Conservation (phyloP, 352 stramenopile species). For the Phytopythium oedochilum region DNA sequence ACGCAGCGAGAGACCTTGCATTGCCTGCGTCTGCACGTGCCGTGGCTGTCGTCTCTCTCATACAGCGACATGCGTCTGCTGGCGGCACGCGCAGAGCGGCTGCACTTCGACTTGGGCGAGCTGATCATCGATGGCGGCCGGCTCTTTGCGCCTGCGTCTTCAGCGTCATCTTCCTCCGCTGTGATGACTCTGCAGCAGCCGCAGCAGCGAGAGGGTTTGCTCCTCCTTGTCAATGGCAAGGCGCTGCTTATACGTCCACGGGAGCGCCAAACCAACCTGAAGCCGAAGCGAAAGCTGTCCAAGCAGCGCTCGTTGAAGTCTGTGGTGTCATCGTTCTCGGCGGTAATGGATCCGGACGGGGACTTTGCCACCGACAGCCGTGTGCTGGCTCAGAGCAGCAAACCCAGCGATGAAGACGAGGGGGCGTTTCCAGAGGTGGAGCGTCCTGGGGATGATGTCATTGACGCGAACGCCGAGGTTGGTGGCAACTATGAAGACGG, state of each 20-base stretch:
- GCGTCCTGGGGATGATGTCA: conserved; percentile 2
- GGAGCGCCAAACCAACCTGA: conserved; percentile 2
- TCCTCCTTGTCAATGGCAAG: conserved; percentile 25
- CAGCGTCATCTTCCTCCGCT: not conserved
- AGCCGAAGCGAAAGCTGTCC: not conserved
- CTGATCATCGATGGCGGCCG: conserved; percentile 39
- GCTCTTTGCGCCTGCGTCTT: conserved; percentile 10
- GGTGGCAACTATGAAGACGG: not conserved
- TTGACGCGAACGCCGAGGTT: conserved; percentile 8
- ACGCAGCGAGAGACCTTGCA: conserved; percentile 44
- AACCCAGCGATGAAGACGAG: conserved; percentile 5
- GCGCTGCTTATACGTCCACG: conserved; percentile 10
- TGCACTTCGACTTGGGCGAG: conserved; percentile 35
- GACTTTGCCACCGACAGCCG: not conserved
- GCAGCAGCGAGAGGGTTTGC: conserved; percentile 20
- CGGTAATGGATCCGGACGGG: conserved; percentile 3
- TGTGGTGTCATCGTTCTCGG: not conserved
- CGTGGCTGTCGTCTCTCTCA: conserved; percentile 35
- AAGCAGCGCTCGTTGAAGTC: not conserved
- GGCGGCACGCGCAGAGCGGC: conserved; percentile 31
- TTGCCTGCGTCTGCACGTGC: conserved; percentile 28
- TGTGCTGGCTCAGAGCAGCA: not conserved
- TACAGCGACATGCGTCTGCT: conserved; percentile 55
- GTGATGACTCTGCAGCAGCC: not conserved
- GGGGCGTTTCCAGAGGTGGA: too few species aligned